Evolutionary conservation across 331 rosid species (phyloP), one percentile per base, ranked within the genome.

Genomic region (Prunus yedoensis): DNA sequence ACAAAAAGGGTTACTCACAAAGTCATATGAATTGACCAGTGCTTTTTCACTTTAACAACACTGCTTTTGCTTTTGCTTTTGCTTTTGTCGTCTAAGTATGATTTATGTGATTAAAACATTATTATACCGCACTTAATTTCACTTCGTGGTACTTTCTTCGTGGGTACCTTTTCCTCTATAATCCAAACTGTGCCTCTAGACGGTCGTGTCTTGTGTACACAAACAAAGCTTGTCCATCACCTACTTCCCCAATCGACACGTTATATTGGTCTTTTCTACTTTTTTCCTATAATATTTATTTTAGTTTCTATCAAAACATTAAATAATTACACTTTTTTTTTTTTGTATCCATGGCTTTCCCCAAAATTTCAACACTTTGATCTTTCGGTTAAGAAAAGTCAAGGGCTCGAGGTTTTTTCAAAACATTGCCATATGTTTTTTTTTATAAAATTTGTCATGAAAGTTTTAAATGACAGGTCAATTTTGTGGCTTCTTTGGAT

Each of bases 191-290:
- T 51, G 70, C 38, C 2, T 73, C 70, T n/a, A 70, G 43, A 85
- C 85, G 80, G 73, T 82, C 61, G 58, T 32, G 38, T 5, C 7
- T 32, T 35, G 68, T 75, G 43, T 30, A 43, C 41, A 66, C 75
- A 73, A 57, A 53, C n/a, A 58, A 73, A 56, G 70, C 52, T 68
- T 60, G n/a, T 14, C 47, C 10, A 76, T 73, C 82, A 65, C 61
- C 79, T 60, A 75, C 56, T 57, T 66, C 10, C 18, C 23, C 46
- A 57, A 63, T 46, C 51, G 83, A 86, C 89, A 80, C 88, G 84
- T 87, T 76, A 84, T 68, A 27, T 79, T 59, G 45, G 77, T 75
- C 68, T 59, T 77, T 45, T 68, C 3, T 2, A 53, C 51, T 68
- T 69, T 63, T 1, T 38, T n/a, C 20, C 17, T 18, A 8, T 21